These are phyloP conservation scores for Sporothrix phasma DNA, from an alignment of 2,329 filamentous ascomycete species.

Conservation along the genomic window DNA sequence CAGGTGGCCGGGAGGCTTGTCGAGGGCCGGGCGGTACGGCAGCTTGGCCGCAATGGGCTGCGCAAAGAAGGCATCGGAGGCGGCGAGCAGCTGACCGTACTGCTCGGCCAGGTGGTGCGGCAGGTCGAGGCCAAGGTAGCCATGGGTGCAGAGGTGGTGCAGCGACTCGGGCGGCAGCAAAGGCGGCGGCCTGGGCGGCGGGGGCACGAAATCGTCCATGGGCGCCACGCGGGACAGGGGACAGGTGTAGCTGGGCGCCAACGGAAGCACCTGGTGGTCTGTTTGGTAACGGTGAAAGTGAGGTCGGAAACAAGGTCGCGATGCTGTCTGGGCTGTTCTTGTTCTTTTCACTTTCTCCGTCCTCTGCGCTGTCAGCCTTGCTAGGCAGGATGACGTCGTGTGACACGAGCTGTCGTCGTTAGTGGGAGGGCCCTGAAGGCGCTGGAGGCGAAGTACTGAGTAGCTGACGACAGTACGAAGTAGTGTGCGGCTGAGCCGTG, in stretches of 20 bases:
- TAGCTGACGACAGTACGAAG: neutral
- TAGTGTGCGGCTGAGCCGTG: conserved; percentile 8
- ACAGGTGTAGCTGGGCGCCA: neutral
- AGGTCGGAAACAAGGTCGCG: neutral
- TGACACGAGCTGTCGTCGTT: neutral
- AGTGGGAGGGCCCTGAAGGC: neutral
- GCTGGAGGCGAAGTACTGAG: neutral
- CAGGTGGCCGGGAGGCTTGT: neutral
- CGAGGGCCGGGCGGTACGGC: conserved; percentile 10
- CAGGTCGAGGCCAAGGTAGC: conserved; percentile 16
- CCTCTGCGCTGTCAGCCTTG: neutral
- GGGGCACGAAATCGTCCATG: conserved; percentile 11
- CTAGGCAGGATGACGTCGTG: neutral
- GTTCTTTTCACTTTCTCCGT: too few relatives aligned
- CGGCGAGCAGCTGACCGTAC: conserved; percentile 11
- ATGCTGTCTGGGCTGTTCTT: too few relatives aligned
- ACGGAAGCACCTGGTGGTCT: neutral
- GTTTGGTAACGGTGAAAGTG: neutral
- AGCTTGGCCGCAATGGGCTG: conserved; percentile 12
- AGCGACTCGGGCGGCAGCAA: conserved; percentile 15
- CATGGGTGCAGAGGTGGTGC: conserved; percentile 20
- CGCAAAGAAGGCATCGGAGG: conserved; percentile 17
- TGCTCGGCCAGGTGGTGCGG: conserved; percentile 12
- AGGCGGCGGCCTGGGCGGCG: conserved; percentile 17
- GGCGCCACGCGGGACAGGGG: neutral